Conservation (phyloP, 2,329 filamentous ascomycete species). For the Microsporum ferrugineum region DNA sequence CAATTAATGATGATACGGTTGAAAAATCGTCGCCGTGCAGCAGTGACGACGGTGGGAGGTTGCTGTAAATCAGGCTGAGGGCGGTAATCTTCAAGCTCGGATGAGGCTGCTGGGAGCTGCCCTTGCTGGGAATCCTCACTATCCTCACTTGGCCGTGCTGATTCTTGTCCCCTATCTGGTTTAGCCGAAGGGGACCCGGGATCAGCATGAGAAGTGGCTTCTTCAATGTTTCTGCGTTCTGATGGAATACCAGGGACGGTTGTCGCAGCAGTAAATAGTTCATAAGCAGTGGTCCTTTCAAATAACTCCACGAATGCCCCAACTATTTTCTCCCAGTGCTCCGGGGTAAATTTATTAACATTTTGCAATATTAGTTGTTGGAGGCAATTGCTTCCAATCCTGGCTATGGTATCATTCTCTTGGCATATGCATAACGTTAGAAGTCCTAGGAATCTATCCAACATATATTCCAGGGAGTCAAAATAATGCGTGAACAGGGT, state of each 20-base stretch:
- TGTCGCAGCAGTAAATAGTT: conserved; percentile 77
- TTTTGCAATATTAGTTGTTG: conserved; percentile 96
- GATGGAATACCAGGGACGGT: conserved; percentile 30
- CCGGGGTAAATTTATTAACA: conserved; percentile 73
- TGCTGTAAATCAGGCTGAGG: conserved; percentile 66
- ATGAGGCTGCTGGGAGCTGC: conserved; percentile 23
- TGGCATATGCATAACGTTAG: conserved; percentile 95
- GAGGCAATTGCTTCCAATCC: conserved; percentile 95
- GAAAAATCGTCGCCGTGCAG: conserved; percentile 87
- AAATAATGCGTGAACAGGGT: conserved; percentile 98
- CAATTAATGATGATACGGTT: conserved; percentile 99
- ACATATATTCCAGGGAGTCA: conserved; percentile 89
- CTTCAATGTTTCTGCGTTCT: conserved; percentile 21
- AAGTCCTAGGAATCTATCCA: conserved; percentile 91
- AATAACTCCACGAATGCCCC: conserved; percentile 94
- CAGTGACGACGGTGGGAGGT: conserved; percentile 83
- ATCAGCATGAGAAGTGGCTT: conserved; percentile 17
- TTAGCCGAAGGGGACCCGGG: conserved; percentile 11
- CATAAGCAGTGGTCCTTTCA: conserved; percentile 83
- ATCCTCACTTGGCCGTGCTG: conserved; percentile 9
- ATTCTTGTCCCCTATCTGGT: conserved; percentile 23
- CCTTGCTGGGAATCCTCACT: conserved; percentile 19
- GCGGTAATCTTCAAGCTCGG: conserved; percentile 73
- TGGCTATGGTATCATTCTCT: conserved; percentile 95
- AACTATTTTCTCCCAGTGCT: conserved; percentile 91